A percentile compares a stretch with the other conserved stretches of the same genome.
phyloP scores from a whole-genome alignment of 345 rosid genomes.

The Xanthoceras sorbifolium region DNA sequence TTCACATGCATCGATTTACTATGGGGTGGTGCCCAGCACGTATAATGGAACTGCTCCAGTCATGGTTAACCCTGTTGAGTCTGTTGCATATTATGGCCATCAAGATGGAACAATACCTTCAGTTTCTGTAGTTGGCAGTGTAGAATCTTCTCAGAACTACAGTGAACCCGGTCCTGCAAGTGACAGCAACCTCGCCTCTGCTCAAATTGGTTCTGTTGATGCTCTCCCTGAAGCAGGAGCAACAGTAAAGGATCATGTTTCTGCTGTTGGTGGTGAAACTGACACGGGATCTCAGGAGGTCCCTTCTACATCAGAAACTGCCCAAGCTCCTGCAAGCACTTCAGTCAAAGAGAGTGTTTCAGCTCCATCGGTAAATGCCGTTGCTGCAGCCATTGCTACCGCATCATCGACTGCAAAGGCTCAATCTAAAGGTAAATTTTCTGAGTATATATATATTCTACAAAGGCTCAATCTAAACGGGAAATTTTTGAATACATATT shows the following conservation, averaged over 20 bases:
- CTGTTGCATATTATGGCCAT: conserved; percentile 56
- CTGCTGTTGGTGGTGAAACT: conserved; percentile 29
- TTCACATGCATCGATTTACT: conserved; percentile 59
- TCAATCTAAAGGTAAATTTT: conserved; percentile 73
- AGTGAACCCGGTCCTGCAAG: conserved; percentile 39
- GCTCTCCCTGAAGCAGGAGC: conserved; percentile 32
- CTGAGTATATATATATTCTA: background rate
- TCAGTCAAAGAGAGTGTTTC: conserved; percentile 30
- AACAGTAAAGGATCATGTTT: conserved; percentile 29
- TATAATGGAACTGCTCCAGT: conserved; percentile 55
- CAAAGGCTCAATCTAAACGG: conserved; percentile 80
- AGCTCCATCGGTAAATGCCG: conserved; percentile 32
- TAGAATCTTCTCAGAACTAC: conserved; percentile 45
- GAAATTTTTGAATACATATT: conserved; percentile 5
- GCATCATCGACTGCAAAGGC: conserved; percentile 46
- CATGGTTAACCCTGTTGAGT: conserved; percentile 46
- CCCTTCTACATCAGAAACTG: conserved; percentile 37
- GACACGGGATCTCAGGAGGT: conserved; percentile 34
- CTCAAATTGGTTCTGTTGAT: conserved; percentile 29
- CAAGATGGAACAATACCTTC: conserved; percentile 53
- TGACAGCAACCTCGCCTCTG: conserved; percentile 33
- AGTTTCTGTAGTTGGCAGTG: conserved; percentile 37
- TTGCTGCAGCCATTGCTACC: conserved; percentile 36
- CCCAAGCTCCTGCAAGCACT: conserved; percentile 36
- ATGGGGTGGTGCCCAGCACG: conserved; percentile 53